These are phyloP conservation scores for Halophytophthora polymorphica DNA, from an alignment of 352 stramenopile species.

Conservation along the genomic window DNA sequence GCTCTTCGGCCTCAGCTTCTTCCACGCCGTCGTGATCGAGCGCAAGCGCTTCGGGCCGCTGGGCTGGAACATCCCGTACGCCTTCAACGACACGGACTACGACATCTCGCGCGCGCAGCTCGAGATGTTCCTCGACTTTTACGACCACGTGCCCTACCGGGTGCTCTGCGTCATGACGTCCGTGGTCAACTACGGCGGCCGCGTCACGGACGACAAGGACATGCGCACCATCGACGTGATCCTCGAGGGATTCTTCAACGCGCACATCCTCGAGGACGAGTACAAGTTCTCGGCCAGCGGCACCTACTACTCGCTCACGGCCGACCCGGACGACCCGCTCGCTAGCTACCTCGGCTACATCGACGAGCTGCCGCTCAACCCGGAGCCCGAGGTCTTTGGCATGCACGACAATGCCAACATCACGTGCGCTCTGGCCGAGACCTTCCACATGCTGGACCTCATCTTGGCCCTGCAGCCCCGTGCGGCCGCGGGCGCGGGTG, in stretches of 20 bases:
- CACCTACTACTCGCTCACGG: constrained; percentile 83
- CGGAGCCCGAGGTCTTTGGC: constrained; percentile 90
- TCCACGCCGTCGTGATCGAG: constrained; percentile 92
- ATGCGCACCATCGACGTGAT: constrained; percentile 90
- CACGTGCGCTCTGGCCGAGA: constrained; percentile 89
- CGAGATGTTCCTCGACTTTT: constrained; percentile 87
- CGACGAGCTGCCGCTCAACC: constrained; percentile 87
- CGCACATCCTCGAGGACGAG: constrained; percentile 67
- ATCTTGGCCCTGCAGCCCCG: constrained; percentile 79
- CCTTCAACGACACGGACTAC: constrained; percentile 96
- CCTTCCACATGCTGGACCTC: constrained; percentile 85
- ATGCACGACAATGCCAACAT: constrained; percentile 95
- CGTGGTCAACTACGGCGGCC: constrained; percentile 93
- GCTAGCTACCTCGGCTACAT: constrained; percentile 93
- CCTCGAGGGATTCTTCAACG: constrained; percentile 88
- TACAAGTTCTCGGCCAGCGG: constrained; percentile 82
- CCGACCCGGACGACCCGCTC: constrained; percentile 67
- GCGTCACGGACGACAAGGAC: constrained; percentile 94
- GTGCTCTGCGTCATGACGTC: constrained; percentile 92
- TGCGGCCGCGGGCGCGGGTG: constrained; percentile 53
- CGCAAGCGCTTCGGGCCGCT: constrained; percentile 93
- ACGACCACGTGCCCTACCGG: constrained; percentile 82
- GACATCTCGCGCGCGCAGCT: constrained; percentile 86
- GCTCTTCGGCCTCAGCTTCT: constrained; percentile 92
- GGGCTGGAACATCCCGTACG: constrained; percentile 97